Base-by-base conservation (phyloP, 2,329 filamentous ascomycete genomes). In the Sarocladiaceae sp. region DNA sequence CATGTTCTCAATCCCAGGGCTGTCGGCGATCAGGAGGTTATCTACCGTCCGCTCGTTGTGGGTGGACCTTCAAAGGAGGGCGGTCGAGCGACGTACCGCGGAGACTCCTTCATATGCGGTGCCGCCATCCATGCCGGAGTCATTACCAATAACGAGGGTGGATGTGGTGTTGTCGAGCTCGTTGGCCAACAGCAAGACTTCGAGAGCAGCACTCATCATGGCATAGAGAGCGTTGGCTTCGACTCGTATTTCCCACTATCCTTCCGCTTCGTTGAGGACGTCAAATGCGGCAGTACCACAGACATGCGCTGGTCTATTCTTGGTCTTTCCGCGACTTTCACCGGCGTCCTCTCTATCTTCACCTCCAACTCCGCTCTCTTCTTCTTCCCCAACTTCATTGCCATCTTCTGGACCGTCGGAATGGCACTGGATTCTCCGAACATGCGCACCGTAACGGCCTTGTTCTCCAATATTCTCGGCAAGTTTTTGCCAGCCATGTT, bases 231-330 rank as follows among this genome's bases (percentile, higher is more conserved):
- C 50, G 71, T 87, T 44, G 75, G 65, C 4, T 98, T 98, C 58
- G 78, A 89, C 50, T 91, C 88, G 0, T 88, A 88, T 51, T 98
- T 98, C 55, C 93, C 93, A 1, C 82, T 87, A 23, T 83, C 89
- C 0, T 96, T 88, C 60, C 79, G 78, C 15, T 97, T 98, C 53
- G 65, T 86, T 4, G 63, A 70, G 4, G 74, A 74, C 24, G 73
- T 88, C 6, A 65, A 74, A 12, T 85, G 88, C 54, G 37, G 37
- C 37, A 75, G 80, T 41, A 83, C 88, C 13, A 72, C 74, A 45
- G 93, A 97, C 60, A 76, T 85, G 46, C 76, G 90, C 34, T 98
- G 93, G 93, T 75, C 83, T 2, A 68, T 95, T 3, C 75, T 98
- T 9, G 85, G 78, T 13, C 76, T 97, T 6, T 94, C 89, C 0